Percentiles rank a stretch among this genome's conserved stretches.
These are phyloP conservation scores for Grosmannia huntii DNA, from an alignment of 2,329 filamentous ascomycete species.

Conservation along the genomic window DNA sequence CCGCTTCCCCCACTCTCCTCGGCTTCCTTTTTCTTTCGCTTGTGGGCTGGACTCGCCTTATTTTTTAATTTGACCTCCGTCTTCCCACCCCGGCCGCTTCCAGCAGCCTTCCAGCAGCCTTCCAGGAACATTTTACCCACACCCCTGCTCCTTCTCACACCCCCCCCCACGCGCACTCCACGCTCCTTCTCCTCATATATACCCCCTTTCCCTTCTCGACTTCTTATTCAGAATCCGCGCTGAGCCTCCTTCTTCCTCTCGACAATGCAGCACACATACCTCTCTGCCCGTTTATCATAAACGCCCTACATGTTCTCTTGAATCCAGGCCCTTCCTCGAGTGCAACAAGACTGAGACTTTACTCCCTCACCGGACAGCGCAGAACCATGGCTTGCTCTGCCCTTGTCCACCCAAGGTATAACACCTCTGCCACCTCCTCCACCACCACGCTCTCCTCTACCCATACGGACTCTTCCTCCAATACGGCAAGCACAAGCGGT, in stretches of 20 bases:
- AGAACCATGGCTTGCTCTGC: neutral
- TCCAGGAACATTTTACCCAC: neutral
- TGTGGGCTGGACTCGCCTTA: constrained; percentile 11
- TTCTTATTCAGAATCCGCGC: neutral
- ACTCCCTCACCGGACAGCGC: too few relatives aligned
- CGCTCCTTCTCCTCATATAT: constrained; percentile 1
- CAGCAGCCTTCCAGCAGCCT: neutral
- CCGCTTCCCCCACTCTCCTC: neutral
- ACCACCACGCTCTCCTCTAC: constrained; percentile 1
- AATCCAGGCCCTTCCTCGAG: neutral
- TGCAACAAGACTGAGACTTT: neutral
- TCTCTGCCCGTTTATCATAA: constrained; percentile 4
- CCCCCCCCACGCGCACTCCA: neutral
- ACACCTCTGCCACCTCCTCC: constrained; percentile 2
- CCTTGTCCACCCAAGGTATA: neutral
- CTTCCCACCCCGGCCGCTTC: neutral
- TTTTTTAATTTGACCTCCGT: neutral
- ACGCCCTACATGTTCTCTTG: neutral
- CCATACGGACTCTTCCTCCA: neutral
- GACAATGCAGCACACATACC: constrained; percentile 8
- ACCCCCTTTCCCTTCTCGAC: neutral
- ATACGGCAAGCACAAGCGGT: neutral
- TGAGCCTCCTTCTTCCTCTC: neutral
- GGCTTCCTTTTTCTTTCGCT: neutral
- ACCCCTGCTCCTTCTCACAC: neutral